Evolutionary conservation across 106 monocot genomes (phyloP), one percentile per base, ranked within the genome.

Genomic region (Apostasia ramifera): DNA sequence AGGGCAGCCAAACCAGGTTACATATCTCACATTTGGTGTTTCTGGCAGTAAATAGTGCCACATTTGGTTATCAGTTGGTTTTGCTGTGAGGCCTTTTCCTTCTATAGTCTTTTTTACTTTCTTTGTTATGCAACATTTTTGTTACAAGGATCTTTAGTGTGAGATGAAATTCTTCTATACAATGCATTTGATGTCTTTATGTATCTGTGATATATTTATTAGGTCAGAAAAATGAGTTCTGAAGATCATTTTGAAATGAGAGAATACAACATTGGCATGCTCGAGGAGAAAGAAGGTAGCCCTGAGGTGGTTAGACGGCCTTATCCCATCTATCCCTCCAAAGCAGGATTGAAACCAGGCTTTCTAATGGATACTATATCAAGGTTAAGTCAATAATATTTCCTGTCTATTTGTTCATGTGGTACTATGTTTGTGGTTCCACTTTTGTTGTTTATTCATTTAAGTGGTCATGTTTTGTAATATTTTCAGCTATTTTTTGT

Each of bases 321-420:
- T 50, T 92, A 87, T 81, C 92, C 97, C 68, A 40, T 98, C 47
- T 98, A 98, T 66, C 92, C 97, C 47, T 87, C 92, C 44, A 98
- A 92, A 87, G 76, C 76, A 2, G 89, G 89, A 52, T 15, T 98
- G 47, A 98, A 87, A 53, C 89, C 89, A 46, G 59, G 44, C 4
- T 75, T 82, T 53, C 66, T 98, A 63, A 76, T 64, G 69, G 89
- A 92, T 61, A 77, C 79, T 8, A 97, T 97, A 80, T 77, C 70
- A 14, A 89, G 84, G 95, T 97, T 44, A 71, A 54, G 70, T 62
- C 5, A 61, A 53, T 55, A 26, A 26, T 26, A 26, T 26, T 26
- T 26, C 26, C 26, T 26, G 26, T 26, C 26, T 26, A 26, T 26
- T 26, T 26, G 26, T 26, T 26, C 26, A 26, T 26, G 26, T 26